Evolutionary conservation across 2,329 filamentous ascomycete species (phyloP).

Genomic region (Podosphaera fusca): DNA sequence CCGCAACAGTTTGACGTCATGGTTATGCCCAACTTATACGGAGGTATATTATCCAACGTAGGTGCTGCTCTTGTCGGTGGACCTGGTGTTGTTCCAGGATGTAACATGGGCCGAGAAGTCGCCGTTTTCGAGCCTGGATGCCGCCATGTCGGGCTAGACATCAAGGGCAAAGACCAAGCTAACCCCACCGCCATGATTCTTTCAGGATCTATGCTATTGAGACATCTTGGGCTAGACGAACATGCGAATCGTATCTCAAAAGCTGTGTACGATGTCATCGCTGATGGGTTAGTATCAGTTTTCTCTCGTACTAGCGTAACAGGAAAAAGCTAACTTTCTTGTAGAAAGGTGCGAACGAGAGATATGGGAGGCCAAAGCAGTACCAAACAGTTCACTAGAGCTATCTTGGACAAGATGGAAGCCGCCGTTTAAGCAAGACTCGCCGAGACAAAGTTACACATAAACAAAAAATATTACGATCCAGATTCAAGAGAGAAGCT

Average conservation of each 20-base stretch:
- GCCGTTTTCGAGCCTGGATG: constrained; percentile 97
- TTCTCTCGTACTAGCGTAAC: not conserved
- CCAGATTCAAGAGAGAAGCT: too few species aligned
- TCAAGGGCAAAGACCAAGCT: constrained; percentile 98
- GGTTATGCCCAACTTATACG: constrained; percentile 99
- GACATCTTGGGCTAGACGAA: constrained; percentile 90
- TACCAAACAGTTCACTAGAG: constrained; percentile 86
- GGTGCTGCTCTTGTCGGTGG: constrained; percentile 91
- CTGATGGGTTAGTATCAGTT: constrained; percentile 49
- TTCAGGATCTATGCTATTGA: constrained; percentile 87
- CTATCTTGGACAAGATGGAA: constrained; percentile 93
- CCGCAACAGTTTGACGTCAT: constrained; percentile 99
- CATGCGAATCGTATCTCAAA: constrained; percentile 97
- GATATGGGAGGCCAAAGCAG: constrained; percentile 86
- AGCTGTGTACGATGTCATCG: constrained; percentile 55
- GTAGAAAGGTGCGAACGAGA: constrained; percentile 62
- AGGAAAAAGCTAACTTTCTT: constrained; percentile 13
- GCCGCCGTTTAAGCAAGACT: constrained; percentile 10
- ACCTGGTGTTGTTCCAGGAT: constrained; percentile 88
- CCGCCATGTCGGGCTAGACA: constrained; percentile 96
- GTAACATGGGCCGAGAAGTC: constrained; percentile 98
- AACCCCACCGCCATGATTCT: constrained; percentile 94
- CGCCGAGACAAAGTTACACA: too few species aligned
- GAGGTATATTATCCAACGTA: constrained; percentile 96
- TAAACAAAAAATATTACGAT: too few species aligned